A percentile compares a stretch with the other conserved stretches of the same genome.
phyloP scores from a whole-genome alignment of 257 asterid species.

The Vinca minor region DNA sequence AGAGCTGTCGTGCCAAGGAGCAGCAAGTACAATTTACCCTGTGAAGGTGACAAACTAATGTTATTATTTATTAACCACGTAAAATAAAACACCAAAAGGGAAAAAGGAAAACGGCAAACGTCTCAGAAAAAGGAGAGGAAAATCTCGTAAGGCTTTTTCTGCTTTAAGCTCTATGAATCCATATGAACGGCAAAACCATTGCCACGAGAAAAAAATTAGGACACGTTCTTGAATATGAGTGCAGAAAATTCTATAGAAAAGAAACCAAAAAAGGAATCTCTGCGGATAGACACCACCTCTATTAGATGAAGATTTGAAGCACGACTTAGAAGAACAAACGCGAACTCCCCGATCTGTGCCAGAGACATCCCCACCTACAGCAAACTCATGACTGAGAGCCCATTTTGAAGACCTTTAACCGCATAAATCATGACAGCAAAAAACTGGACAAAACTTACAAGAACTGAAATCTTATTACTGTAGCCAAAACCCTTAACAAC shows the following conservation, averaged over 20 bases:
- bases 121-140: neutral
- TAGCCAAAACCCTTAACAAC: constrained; percentile 82
- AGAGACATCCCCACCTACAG: constrained; percentile 83
- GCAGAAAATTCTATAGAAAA: neutral
- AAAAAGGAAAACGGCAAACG: neutral
- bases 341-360: constrained; percentile 90
- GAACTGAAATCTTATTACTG: constrained; percentile 62
- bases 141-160: neutral
- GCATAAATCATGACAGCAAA: neutral
- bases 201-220: neutral
- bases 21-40: constrained; percentile 70
- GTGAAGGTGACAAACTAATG: constrained; percentile 21
- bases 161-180: constrained; percentile 3
- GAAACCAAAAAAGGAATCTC: constrained; percentile 1
- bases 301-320: constrained; percentile 73
- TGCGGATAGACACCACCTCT: constrained; percentile 33
- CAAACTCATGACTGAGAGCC: constrained; percentile 9
- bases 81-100: constrained; percentile 6
- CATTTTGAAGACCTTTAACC: constrained; percentile 3
- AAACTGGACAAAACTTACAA: constrained; percentile 41
- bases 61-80: constrained; percentile 21
- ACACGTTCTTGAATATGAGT: neutral
- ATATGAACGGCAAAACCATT: constrained; percentile 11
- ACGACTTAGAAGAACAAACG: constrained; percentile 77
- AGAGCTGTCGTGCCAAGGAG: constrained; percentile 86